phyloP scores from a whole-genome alignment of 2,329 filamentous ascomycete species.

The Dendrostoma leiphaemia region DNA sequence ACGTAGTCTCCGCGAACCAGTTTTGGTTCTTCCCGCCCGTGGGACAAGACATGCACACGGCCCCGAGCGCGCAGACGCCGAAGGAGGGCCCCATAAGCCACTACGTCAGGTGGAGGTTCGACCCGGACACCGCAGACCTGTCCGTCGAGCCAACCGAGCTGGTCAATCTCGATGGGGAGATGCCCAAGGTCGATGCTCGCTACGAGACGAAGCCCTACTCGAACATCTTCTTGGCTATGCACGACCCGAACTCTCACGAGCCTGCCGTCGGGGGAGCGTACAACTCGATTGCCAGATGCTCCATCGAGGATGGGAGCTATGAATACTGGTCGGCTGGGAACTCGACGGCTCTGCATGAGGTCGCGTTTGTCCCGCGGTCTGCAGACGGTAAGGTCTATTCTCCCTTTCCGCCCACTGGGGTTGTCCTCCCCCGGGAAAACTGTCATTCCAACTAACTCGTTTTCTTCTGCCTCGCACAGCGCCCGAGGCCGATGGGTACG shows the following conservation, averaged over 20 bases:
- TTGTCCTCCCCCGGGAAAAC: too few species aligned
- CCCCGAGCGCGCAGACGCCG: constrained; percentile 3
- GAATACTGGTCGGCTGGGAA: constrained; percentile 11
- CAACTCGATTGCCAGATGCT: constrained; percentile 11
- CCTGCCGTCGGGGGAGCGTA: constrained; percentile 7
- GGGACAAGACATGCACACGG: constrained; percentile 10
- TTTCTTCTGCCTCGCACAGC: too few species aligned
- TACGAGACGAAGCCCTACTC: constrained; percentile 7
- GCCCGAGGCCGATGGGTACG: constrained; percentile 8
- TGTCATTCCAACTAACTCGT: too few species aligned
- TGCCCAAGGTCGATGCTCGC: constrained; percentile 4
- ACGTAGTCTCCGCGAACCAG: too few species aligned
- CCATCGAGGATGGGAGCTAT: constrained; percentile 5
- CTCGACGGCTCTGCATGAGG: constrained; percentile 5
- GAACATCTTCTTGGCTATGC: constrained; percentile 10
- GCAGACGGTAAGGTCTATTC: not conserved
- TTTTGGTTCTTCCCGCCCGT: constrained; percentile 12
- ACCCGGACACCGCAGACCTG: not conserved
- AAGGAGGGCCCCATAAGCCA: constrained; percentile 3
- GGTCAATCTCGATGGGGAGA: constrained; percentile 9
- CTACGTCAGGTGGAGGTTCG: constrained; percentile 13
- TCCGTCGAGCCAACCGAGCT: constrained; percentile 2
- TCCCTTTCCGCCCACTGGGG: not conserved
- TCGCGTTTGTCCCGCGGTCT: constrained; percentile 10
- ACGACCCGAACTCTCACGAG: constrained; percentile 10